Percentiles rank a stretch among this genome's conserved stretches.
These are phyloP conservation scores for Diaporthe destruens DNA, from an alignment of 2,329 filamentous ascomycete species.

Conservation along the genomic window DNA sequence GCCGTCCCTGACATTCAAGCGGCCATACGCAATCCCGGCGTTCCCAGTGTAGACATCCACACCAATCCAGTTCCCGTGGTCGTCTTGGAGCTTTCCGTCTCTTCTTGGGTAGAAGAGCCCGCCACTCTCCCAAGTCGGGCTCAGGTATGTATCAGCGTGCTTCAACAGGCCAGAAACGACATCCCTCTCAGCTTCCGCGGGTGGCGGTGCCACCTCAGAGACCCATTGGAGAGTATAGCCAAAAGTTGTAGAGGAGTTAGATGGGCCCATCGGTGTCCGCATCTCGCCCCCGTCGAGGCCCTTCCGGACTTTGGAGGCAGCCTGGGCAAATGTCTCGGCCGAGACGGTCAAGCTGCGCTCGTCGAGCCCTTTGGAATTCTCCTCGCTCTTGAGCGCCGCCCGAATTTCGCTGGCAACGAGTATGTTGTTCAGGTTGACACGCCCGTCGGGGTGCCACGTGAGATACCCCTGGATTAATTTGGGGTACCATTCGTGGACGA, in stretches of 20 bases:
- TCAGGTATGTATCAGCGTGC: slow-evolving; percentile 48
- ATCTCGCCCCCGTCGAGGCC: slow-evolving; percentile 29
- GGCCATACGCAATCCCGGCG: slow-evolving; percentile 51
- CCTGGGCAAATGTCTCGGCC: background rate
- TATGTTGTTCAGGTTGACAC: slow-evolving; percentile 46
- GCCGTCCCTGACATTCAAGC: slow-evolving; percentile 53
- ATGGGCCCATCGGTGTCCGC: slow-evolving; percentile 41
- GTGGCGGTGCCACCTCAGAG: slow-evolving; percentile 49
- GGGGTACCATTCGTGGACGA: slow-evolving; percentile 47
- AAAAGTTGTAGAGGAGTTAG: slow-evolving; percentile 42
- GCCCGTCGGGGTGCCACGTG: slow-evolving; percentile 41
- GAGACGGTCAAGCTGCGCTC: slow-evolving; percentile 13
- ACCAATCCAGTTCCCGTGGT: slow-evolving; percentile 45
- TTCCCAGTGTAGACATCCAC: slow-evolving; percentile 55
- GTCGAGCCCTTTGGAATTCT: background rate
- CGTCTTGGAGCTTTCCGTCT: slow-evolving; percentile 44
- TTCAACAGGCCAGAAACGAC: slow-evolving; percentile 43
- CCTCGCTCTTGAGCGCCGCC: slow-evolving; percentile 34
- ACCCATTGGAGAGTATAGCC: slow-evolving; percentile 51
- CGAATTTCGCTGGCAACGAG: slow-evolving; percentile 46
- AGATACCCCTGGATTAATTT: slow-evolving; percentile 48
- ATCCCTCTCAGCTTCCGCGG: slow-evolving; percentile 39
- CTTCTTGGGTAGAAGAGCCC: slow-evolving; percentile 52
- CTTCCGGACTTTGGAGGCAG: slow-evolving; percentile 15
- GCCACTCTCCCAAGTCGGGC: slow-evolving; percentile 51